Base-by-base conservation (phyloP, 177 flowering plant genomes). In the Telopea speciosissima region DNA sequence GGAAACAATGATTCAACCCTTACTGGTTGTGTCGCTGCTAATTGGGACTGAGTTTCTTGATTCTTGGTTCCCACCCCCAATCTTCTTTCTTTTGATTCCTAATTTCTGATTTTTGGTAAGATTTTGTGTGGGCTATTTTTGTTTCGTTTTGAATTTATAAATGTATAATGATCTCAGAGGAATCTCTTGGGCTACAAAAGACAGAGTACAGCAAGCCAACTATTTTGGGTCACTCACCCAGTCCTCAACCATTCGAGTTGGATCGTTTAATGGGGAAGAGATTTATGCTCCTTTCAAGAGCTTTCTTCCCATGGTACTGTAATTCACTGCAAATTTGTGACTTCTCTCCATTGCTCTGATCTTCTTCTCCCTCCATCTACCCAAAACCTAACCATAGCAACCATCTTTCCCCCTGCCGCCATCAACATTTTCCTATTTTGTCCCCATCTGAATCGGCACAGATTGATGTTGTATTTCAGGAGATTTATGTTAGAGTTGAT, bases 271-370 rank as follows among this genome's bases (percentile, higher is more conserved):
- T 83, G 99, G 99, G 68, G 98, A 96, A 76, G 99, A 93, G 81
- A 90, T 93, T 28, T 90, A 93, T 77, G 99, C 98, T 59, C 99
- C 99, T 33, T 96, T 96, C 82, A 91, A 93, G 86, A 96, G 97
- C 83, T 79, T 96, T 63, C 97, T 96, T 67, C 99, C 99, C 19
- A 88, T 96, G 99, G 99, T 96, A 85, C 33, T 31, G 33, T 31
- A 31, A 31, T 31, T 31, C 33, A 31, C 33, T 31, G 33, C 33
- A 31, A 31, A 31, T 31, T 31, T 5, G 5, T 31, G 33, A 5
- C 33, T 31, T 31, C 33, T 31, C 33, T 5, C 33, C 33, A 2
- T 31, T 31, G 3, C 23, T 17, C 19, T 11, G n/a, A n/a, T n/a
- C n/a, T n/a, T n/a, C n/a, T n/a, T n/a, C n/a, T n/a, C n/a, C n/a